Percentiles rank a stretch among this genome's conserved stretches.
These are phyloP conservation scores for Mortierella sp. DNA, from an alignment of 371 early-diverging fungal species.

Conservation along the genomic window DNA sequence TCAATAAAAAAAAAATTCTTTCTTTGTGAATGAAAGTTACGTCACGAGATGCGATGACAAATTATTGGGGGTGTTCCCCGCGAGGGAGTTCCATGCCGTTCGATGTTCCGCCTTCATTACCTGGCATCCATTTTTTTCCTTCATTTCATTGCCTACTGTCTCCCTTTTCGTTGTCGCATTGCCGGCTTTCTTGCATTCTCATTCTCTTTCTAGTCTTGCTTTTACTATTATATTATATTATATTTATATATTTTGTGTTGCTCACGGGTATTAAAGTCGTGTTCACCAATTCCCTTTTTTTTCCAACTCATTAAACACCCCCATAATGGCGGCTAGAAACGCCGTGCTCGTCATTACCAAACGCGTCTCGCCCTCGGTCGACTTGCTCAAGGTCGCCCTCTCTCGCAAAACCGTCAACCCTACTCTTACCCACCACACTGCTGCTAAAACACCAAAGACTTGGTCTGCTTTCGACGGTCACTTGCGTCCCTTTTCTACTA, in stretches of 20 bases:
- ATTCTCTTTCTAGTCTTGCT: not conserved
- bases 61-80: no score
- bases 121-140: not conserved
- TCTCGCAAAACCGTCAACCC: constrained; percentile 51
- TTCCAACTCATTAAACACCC: constrained; percentile 1
- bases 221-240: not conserved
- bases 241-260: not conserved
- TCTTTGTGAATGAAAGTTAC: no score
- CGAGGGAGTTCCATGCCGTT: not conserved
- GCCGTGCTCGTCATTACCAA: constrained; percentile 54
- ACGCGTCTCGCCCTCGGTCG: constrained; percentile 45
- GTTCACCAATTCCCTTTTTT: not conserved
- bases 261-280: no score
- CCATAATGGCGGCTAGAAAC: constrained; percentile 45
- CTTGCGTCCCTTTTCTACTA: constrained; percentile 43
- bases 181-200: not conserved
- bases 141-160: not conserved
- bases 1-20: not conserved
- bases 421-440: constrained; percentile 31
- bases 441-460: constrained; percentile 25
- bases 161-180: not conserved
- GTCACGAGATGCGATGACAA: no score
- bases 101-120: not conserved
- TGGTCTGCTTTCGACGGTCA: constrained; percentile 50
- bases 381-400: constrained; percentile 47